Evolutionary conservation across 805 yeast genomes (phyloP), one percentile per base, ranked within the genome.

Genomic region (Candida mattraensis): DNA sequence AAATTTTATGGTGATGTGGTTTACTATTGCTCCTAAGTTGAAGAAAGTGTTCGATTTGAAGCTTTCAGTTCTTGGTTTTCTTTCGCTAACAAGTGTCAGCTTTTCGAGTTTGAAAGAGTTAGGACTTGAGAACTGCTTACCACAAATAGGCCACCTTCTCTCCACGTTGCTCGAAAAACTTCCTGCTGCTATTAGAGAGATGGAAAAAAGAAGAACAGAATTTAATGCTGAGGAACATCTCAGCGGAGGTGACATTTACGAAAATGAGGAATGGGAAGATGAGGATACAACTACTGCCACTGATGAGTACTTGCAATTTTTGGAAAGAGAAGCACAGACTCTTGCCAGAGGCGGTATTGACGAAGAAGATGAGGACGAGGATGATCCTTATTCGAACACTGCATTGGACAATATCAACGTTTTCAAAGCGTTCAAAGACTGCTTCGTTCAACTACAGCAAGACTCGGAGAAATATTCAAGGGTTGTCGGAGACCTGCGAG

Each of bases 21-120:
- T 83, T 51, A 66, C 70, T 14, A 49, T 69, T 7, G 63, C 78
- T 24, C 73, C 79, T 4, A 62, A 66, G 18, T 70, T 83, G 48
- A 70, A 71, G 15, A 67, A 95, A 41, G 95, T 87, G 2, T 85
- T 74, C 51, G 98, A 91, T 60, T 69, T 87, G 57, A 89, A 88
- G 60, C 61, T 91, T 27, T 77, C 86, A 1, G 65, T 77, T 3
- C 60, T 91, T 45, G 94, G 93, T 0, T 54, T 83, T 15, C 59
- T 89, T 39, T 67, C 77, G 8, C 40, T 86, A 51, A 18, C 58
- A 53, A 45, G 52, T 57, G 39, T 67, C 17, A 53, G 52, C 14
- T 27, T 40, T 7, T 34, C 39, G 7, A 42, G 45, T 5, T 34
- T 61, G 15, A 39, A 31, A 16, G 39, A 40, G 5, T 30, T 57